Evolutionary conservation across 192 early-diverging fungal species (phyloP), one percentile per base, ranked within the genome.

Genomic region (Rhizoclosmatium sp.): DNA sequence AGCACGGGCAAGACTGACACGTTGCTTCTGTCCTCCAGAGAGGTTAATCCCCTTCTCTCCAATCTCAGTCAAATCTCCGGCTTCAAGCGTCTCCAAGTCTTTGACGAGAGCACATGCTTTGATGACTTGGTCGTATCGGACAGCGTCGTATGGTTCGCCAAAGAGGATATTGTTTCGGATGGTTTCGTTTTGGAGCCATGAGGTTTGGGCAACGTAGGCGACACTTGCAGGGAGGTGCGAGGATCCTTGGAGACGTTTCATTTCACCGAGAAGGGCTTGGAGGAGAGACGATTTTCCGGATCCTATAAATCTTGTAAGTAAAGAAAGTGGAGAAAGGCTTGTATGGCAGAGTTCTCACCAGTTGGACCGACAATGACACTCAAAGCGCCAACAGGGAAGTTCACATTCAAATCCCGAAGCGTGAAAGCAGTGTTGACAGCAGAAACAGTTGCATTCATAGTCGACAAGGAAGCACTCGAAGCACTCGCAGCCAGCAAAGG

Each of bases 31-130:
- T 0, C 87, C 87, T 44, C 87, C 87, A 40, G 77, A 82, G 4
- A 87, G 48, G 61, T 86, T 87, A 54, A 88, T 84, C 2, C 89
- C 86, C 60, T 73, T 79, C 66, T 88, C 85, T n/a, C 86, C 87
- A 76, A 99, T 91, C 85, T 98, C 96, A 2, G 98, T 98, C 69
- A 85, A 81, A 83, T 99, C 98, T 16, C 95, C 96, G 47, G 87
- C 93, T 45, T 90, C 86, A 12, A 99, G 78, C 71, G 93, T 94
- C 9, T 93, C 92, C 51, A 99, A 86, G 78, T 99, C 98, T 4
- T 91, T 88, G 10, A 84, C 85, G 10, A 99, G 85, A 19, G 97
- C 96, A 41, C 96, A 98, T 65, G 92, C 92, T 3, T 90, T 84
- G 46, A 99, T 82, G 2, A 96, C 95, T 60, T 91, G 84, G 42